These are phyloP conservation scores for Backusella westeae DNA, from an alignment of 192 early-diverging fungal species.

Conservation along the genomic window DNA sequence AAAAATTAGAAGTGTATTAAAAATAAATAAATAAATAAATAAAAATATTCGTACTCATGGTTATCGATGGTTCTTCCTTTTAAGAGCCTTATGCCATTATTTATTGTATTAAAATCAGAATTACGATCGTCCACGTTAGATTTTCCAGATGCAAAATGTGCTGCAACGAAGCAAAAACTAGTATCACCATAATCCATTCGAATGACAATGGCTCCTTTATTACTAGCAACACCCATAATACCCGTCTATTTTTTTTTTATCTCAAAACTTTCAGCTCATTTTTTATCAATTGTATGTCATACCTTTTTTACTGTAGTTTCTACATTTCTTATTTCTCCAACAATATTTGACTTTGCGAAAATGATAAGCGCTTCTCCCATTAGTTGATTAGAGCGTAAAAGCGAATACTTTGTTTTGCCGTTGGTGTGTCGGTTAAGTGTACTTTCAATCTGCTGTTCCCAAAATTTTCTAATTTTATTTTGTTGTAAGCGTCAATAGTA, in stretches of 20 bases:
- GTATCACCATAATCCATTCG: constrained; percentile 86
- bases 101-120: constrained; percentile 79
- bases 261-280: neutral
- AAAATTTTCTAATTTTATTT: constrained; percentile 25
- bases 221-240: constrained; percentile 91
- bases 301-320: constrained; percentile 83
- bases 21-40: neutral
- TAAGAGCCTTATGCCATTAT: constrained; percentile 68
- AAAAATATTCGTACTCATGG: constrained; percentile 64
- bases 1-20: neutral
- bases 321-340: constrained; percentile 74
- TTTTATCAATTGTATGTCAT: neutral
- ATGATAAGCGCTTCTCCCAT: constrained; percentile 89
- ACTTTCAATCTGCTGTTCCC: constrained; percentile 51
- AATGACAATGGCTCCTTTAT: constrained; percentile 96
- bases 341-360: constrained; percentile 74
- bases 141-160: constrained; percentile 91
- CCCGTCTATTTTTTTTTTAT: constrained; percentile 64
- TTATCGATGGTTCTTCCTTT: constrained; percentile 66
- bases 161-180: constrained; percentile 83
- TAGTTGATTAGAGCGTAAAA: constrained; percentile 83
- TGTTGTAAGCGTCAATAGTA: neutral
- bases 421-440: constrained; percentile 40
- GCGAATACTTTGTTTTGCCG: constrained; percentile 59
- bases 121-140: constrained; percentile 77